Conservation (phyloP, 2,329 filamentous ascomycete species). For the Periconia digitata region DNA sequence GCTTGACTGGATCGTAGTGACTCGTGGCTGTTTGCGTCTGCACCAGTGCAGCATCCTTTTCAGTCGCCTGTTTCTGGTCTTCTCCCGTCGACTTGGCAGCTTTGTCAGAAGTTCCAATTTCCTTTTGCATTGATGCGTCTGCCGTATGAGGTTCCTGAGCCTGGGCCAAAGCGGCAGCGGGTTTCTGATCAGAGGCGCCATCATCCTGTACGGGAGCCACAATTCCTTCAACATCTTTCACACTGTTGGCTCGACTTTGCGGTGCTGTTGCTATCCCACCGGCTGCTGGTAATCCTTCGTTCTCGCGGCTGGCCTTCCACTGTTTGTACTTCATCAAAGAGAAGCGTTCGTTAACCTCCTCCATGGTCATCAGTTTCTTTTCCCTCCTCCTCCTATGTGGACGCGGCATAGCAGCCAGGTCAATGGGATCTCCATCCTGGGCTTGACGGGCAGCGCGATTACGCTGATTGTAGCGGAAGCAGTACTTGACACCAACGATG, state of each 20-base stretch:
- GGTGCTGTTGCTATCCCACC: conserved; percentile 76
- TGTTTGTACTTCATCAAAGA: conserved; percentile 95
- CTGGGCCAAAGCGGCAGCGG: conserved; percentile 43
- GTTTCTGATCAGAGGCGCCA: conserved; percentile 33
- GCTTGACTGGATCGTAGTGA: conserved; percentile 22
- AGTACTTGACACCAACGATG: conserved; percentile 99
- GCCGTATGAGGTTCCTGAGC: conserved; percentile 52
- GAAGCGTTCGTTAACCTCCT: conserved; percentile 97
- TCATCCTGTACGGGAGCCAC: conserved; percentile 31
- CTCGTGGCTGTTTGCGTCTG: conserved; percentile 32
- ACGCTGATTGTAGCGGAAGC: conserved; percentile 95
- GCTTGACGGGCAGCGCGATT: conserved; percentile 76
- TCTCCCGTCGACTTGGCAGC: conserved; percentile 30
- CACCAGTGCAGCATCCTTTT: conserved; percentile 30
- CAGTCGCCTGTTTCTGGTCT: conserved; percentile 14
- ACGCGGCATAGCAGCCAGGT: conserved; percentile 79
- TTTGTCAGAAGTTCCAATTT: conserved; percentile 19
- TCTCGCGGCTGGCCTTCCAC: conserved; percentile 83
- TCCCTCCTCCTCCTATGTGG: conserved; percentile 85
- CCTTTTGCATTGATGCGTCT: conserved; percentile 26
- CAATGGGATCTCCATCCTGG: conserved; percentile 81
- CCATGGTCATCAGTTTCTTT: conserved; percentile 99
- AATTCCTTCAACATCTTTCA: conserved; percentile 64
- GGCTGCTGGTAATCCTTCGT: conserved; percentile 77
- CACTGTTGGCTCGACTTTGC: conserved; percentile 70